Evolutionary conservation across 805 yeast species (phyloP), one percentile per base, ranked within the genome.

Genomic region (Cyberlindnera subsufficiens): DNA sequence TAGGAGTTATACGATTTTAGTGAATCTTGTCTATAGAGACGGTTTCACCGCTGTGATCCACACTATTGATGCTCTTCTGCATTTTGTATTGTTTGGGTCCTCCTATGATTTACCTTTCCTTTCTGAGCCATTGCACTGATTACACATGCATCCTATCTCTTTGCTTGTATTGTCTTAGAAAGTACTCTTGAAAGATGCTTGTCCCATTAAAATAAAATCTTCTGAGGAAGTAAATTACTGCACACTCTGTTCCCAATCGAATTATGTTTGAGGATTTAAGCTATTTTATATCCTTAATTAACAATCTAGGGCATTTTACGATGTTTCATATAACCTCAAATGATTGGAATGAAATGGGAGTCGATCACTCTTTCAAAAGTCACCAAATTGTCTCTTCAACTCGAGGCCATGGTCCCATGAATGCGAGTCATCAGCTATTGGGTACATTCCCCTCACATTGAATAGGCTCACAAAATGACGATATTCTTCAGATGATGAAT

Each of bases 401-500:
- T 60, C 49, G 42, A 69, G 65, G 0, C 76, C 76, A 19, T 51
- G 49, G 8, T 38, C 41, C 75, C 74, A 72, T 0, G 62, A 50
- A 1, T 47, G 31, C 8, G 32, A 37, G 1, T 66, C 60, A 31
- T 60, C 68, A n/a, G 61, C 62, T 37, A 72, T 67, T 0, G 78
- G 78, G 38, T 61, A 71, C 0, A 74, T 74, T 38, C 70, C 70
- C 11, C 42, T 50, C 0, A 75, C 74, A 9, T 45, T 54, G 40
- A 74, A 67, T 29, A 57, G 33, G 5, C 56, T 46, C 1, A 74
- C 51, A 11, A 74, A 64, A 9, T 60, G 42, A 15, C 56, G 45
- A 14, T 64, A 56, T 47, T 74, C 79, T 7, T 61, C 38, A 43
- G 63, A 74, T 2, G 77, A 70, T 1, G 77, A 71, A 45, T 74